Percentiles rank a stretch among this genome's conserved stretches.
These are phyloP conservation scores for Russula emetica DNA, from an alignment of 768 basidiomycete species.

Conservation along the genomic window DNA sequence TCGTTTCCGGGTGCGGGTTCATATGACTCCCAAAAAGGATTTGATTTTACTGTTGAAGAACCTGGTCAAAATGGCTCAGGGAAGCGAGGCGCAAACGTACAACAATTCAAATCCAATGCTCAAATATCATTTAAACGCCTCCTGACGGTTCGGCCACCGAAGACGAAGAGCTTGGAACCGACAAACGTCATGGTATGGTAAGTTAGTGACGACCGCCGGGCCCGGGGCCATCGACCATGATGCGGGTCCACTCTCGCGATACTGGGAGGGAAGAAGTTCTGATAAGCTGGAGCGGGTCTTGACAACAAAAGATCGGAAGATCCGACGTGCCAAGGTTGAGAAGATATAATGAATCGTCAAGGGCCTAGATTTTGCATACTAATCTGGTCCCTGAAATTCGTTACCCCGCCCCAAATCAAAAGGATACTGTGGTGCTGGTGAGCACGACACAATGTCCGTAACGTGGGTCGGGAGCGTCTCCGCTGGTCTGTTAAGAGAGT, in stretches of 20 bases:
- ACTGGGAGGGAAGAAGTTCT: conserved; percentile 42
- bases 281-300: no score
- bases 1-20: conserved; percentile 54
- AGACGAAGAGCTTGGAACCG: conserved; percentile 87
- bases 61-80: conserved; percentile 15
- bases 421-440: conserved; percentile 91
- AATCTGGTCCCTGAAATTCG: conserved; percentile 67
- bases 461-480: conserved; percentile 80
- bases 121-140: conserved; percentile 81
- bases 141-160: conserved; percentile 86
- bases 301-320: no score
- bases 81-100: conserved; percentile 47
- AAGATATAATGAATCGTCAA: conserved; percentile 90
- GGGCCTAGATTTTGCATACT: conserved; percentile 60
- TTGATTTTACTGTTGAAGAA: conserved; percentile 56
- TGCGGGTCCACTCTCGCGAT: conserved; percentile 91
- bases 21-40: conserved; percentile 55
- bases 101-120: conserved; percentile 91
- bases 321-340: conserved; percentile 78
- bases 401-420: conserved; percentile 92
- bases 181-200: conserved; percentile 94
- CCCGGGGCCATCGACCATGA: conserved; percentile 67
- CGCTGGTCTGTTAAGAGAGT: conserved; percentile 80
- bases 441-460: conserved; percentile 95
- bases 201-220: conserved; percentile 93